phyloP scores from a whole-genome alignment of 768 basidiomycete species.

The Dioszegia crocea region DNA sequence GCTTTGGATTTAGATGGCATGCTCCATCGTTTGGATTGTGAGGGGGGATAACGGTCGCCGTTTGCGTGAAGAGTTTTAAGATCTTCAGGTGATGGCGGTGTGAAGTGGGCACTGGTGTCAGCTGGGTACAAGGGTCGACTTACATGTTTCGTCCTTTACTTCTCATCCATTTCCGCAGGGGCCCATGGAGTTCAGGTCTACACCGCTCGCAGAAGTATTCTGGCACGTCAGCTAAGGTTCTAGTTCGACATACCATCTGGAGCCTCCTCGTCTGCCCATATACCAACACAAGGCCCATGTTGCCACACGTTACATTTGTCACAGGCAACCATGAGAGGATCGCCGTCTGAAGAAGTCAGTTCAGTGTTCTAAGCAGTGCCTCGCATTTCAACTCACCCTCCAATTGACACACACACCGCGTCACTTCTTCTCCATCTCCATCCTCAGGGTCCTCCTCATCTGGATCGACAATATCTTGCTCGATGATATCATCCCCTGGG shows the following conservation, averaged over 20 bases:
- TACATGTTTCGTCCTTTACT: constrained; percentile 59
- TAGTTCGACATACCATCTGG: constrained; percentile 44
- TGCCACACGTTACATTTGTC: constrained; percentile 98
- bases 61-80: constrained; percentile 30
- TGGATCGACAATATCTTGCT: constrained; percentile 15
- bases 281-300: constrained; percentile 93
- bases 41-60: constrained; percentile 33
- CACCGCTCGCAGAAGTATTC: constrained; percentile 93
- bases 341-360: constrained; percentile 61
- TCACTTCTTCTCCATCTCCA: constrained; percentile 33
- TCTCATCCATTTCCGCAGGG: constrained; percentile 54
- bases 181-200: constrained; percentile 75
- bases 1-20: constrained; percentile 24
- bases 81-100: constrained; percentile 35
- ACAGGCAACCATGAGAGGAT: constrained; percentile 97
- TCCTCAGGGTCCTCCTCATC: constrained; percentile 14
- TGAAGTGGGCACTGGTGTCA: constrained; percentile 19
- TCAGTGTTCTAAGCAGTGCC: constrained; percentile 4
- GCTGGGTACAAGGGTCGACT: constrained; percentile 40
- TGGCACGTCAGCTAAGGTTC: constrained; percentile 49
- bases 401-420: constrained; percentile 38
- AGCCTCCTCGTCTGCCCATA: constrained; percentile 55
- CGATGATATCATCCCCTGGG: constrained; percentile 11
- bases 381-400: constrained; percentile 19
- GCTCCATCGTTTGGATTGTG: constrained; percentile 45